These are phyloP conservation scores for Solanum appendiculatum DNA, from an alignment of 257 asterid species.

Conservation along the genomic window DNA sequence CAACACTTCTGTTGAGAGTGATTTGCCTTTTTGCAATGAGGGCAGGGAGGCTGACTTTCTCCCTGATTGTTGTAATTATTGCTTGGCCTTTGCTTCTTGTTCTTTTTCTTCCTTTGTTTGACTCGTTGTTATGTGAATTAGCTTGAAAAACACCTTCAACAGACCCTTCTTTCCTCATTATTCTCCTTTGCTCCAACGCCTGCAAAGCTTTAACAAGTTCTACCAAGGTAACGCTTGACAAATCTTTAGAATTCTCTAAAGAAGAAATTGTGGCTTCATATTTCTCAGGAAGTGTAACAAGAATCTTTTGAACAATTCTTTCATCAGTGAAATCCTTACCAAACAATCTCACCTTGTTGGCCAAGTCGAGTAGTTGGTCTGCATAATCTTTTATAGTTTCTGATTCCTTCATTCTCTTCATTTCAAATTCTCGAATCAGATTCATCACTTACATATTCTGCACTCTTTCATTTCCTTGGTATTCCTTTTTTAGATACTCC, in stretches of 20 bases:
- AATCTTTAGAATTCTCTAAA: background rate
- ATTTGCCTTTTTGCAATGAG: background rate
- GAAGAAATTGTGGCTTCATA: background rate
- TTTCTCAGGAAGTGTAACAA: background rate
- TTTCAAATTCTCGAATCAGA: background rate
- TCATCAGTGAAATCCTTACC: background rate
- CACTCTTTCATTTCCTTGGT: no score
- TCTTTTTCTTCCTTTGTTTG: background rate
- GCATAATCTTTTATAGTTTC: background rate
- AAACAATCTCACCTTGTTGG: background rate
- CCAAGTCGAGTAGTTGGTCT: background rate
- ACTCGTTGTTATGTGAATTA: background rate
- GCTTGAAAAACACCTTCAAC: background rate
- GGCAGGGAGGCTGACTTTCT: background rate
- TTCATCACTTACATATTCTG: no score
- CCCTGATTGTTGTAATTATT: background rate
- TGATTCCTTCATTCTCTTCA: background rate
- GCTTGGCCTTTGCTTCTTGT: background rate
- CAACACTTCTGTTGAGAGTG: background rate
- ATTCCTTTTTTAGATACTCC: no score
- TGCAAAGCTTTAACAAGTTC: background rate
- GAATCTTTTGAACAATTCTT: background rate
- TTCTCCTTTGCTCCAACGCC: background rate
- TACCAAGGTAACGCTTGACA: background rate
- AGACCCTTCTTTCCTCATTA: background rate